A percentile compares a stretch with the other conserved stretches of the same genome.
These are phyloP conservation scores for Cochliopodium minus DNA, from an alignment of 208 protist species.

Conservation along the genomic window DNA sequence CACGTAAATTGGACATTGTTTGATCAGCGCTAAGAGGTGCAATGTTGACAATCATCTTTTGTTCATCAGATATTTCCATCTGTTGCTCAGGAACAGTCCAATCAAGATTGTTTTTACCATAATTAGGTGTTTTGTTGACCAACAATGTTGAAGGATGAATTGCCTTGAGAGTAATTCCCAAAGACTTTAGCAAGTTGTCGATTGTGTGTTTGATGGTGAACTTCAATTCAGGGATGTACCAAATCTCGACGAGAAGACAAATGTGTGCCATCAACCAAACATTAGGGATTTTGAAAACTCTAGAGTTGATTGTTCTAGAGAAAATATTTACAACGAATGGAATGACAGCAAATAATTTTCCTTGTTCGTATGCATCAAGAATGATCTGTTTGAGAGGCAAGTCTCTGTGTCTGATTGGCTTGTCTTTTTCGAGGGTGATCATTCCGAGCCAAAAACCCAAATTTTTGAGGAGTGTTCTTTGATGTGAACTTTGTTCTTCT, in stretches of 20 bases:
- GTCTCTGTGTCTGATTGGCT: slow-evolving; percentile 77
- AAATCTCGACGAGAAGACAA: slow-evolving; percentile 74
- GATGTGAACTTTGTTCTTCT: slow-evolving; percentile 60
- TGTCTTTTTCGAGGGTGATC: slow-evolving; percentile 88
- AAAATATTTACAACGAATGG: slow-evolving; percentile 85
- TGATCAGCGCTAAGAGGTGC: too few species aligned
- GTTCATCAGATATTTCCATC: too few species aligned
- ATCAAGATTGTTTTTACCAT: too few species aligned
- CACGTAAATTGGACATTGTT: too few species aligned
- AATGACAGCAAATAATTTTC: slow-evolving; percentile 75
- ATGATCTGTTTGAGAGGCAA: slow-evolving; percentile 82
- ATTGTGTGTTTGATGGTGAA: slow-evolving; percentile 93
- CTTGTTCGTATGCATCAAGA: slow-evolving; percentile 69
- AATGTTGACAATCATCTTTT: too few species aligned
- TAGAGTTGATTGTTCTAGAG: slow-evolving; percentile 51
- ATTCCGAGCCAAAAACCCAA: slow-evolving; percentile 89
- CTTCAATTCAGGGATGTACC: slow-evolving; percentile 74
- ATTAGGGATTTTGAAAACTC: slow-evolving; percentile 85
- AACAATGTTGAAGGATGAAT: slow-evolving; percentile 12
- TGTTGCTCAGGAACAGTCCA: too few species aligned
- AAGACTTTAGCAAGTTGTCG: slow-evolving; percentile 55
- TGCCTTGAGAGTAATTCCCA: slow-evolving; percentile 38
- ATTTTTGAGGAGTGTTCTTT: slow-evolving; percentile 87
- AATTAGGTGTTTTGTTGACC: too few species aligned
- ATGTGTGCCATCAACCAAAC: slow-evolving; percentile 90